These are phyloP conservation scores for Neofusicoccum parvum DNA, from an alignment of 2,329 filamentous ascomycete species.

Conservation along the genomic window DNA sequence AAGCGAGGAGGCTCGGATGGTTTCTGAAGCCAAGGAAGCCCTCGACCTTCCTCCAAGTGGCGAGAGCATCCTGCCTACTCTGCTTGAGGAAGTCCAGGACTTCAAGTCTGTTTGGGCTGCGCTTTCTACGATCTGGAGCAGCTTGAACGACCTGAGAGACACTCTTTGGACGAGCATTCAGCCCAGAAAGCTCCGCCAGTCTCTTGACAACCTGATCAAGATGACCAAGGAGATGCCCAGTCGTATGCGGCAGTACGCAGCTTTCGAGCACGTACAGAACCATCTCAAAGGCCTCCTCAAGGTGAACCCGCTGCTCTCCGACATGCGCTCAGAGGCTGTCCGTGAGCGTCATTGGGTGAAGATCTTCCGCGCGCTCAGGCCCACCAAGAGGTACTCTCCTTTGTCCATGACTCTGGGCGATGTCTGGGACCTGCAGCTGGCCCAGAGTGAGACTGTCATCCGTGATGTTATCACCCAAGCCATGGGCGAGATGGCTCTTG, in stretches of 20 bases:
- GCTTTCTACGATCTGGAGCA: constrained; percentile 94
- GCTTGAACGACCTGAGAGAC: constrained; percentile 89
- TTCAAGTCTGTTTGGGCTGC: constrained; percentile 99
- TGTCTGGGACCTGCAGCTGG: constrained; percentile 95
- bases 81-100: constrained; percentile 95
- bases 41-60: constrained; percentile 81
- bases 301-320: constrained; percentile 82
- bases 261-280: constrained; percentile 97
- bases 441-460: constrained; percentile 83
- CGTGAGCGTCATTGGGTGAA: constrained; percentile 96
- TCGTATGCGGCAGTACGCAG: constrained; percentile 97
- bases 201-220: constrained; percentile 89
- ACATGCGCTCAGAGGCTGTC: constrained; percentile 95
- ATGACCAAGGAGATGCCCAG: constrained; percentile 99
- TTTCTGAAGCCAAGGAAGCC: constrained; percentile 94
- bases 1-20: constrained; percentile 87
- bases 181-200: constrained; percentile 85
- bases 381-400: constrained; percentile 89
- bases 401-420: constrained; percentile 96
- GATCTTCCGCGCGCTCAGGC: constrained; percentile 94
- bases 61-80: constrained; percentile 78
- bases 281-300: constrained; percentile 87
- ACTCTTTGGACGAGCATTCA: constrained; percentile 94
- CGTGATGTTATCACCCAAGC: constrained; percentile 93
- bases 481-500: constrained; percentile 95